Percentiles rank a stretch among this genome's conserved stretches.
phyloP scores from a whole-genome alignment of 2,329 filamentous ascomycete genomes.

The Arthrobotrys conoides region DNA sequence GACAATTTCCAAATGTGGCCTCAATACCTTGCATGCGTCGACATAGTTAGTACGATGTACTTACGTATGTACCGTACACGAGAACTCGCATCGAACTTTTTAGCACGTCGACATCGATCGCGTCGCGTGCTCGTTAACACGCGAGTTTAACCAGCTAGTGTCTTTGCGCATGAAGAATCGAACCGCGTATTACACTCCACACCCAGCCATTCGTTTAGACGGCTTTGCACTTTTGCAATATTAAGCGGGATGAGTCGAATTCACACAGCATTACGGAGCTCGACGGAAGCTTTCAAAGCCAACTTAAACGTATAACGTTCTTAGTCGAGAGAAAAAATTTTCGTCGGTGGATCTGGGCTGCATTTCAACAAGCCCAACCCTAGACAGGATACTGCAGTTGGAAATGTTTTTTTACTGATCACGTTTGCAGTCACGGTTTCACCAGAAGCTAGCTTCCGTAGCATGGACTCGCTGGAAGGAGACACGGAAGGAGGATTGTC shows the following conservation, averaged over 20 bases:
- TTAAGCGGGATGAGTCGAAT: slow-evolving; percentile 42
- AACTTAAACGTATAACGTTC: slow-evolving; percentile 20
- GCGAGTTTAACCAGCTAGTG: not conserved
- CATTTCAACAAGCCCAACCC: slow-evolving; percentile 37
- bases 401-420: slow-evolving; percentile 30
- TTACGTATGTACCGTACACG: not conserved
- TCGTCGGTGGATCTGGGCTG: slow-evolving; percentile 21
- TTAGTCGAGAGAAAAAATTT: slow-evolving; percentile 11
- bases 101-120: slow-evolving; percentile 2
- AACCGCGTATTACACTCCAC: slow-evolving; percentile 33
- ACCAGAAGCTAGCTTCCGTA: slow-evolving; percentile 1
- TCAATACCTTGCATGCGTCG: not conserved
- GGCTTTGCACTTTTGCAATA: slow-evolving; percentile 48
- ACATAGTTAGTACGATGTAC: too few species aligned
- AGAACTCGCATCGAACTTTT: slow-evolving; percentile 9
- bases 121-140: slow-evolving; percentile 21
- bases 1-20: slow-evolving; percentile 13
- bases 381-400: slow-evolving; percentile 24
- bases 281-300: slow-evolving; percentile 39
- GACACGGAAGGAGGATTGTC: slow-evolving; percentile 27
- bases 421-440: slow-evolving; percentile 48
- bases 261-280: slow-evolving; percentile 41
- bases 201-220: slow-evolving; percentile 46
- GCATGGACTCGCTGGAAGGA: slow-evolving; percentile 10
- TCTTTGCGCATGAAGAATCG: not conserved